These are phyloP conservation scores for Yarrowia sp. DNA, from an alignment of 805 yeast genomes.

Conservation along the genomic window DNA sequence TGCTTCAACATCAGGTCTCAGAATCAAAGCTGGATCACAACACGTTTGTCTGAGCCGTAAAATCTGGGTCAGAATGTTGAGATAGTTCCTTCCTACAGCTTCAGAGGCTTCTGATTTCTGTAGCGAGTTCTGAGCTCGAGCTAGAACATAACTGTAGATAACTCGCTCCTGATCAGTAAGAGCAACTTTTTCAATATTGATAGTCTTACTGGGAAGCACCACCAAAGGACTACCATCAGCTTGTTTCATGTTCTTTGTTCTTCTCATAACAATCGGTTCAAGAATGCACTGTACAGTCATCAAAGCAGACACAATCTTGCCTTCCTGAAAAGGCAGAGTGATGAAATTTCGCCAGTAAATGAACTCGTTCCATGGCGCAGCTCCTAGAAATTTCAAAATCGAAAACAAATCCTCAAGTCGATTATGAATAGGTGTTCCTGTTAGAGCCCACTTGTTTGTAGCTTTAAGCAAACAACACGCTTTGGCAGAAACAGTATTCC, in stretches of 20 bases:
- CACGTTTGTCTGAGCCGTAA: slow-evolving; percentile 83
- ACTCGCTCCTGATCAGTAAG: slow-evolving; percentile 65
- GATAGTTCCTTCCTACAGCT: slow-evolving; percentile 56
- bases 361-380: slow-evolving; percentile 89
- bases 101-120: slow-evolving; percentile 32
- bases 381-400: slow-evolving; percentile 63
- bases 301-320: slow-evolving; percentile 67
- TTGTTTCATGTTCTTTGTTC: slow-evolving; percentile 83
- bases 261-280: slow-evolving; percentile 75
- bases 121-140: slow-evolving; percentile 55
- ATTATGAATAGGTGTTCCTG: slow-evolving; percentile 93
- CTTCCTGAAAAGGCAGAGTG: slow-evolving; percentile 76
- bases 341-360: slow-evolving; percentile 86
- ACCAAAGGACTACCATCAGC: slow-evolving; percentile 71
- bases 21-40: slow-evolving; percentile 73
- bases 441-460: slow-evolving; percentile 74
- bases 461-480: slow-evolving; percentile 68
- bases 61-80: slow-evolving; percentile 78
- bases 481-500: slow-evolving; percentile 73
- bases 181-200: slow-evolving; percentile 62
- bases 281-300: slow-evolving; percentile 81
- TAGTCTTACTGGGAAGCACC: slow-evolving; percentile 70
- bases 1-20: slow-evolving; percentile 37
- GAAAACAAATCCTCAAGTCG: slow-evolving; percentile 83
- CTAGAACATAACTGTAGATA: slow-evolving; percentile 66